These are phyloP conservation scores for Suillus variegatus DNA, from an alignment of 768 basidiomycete genomes.

Conservation along the genomic window DNA sequence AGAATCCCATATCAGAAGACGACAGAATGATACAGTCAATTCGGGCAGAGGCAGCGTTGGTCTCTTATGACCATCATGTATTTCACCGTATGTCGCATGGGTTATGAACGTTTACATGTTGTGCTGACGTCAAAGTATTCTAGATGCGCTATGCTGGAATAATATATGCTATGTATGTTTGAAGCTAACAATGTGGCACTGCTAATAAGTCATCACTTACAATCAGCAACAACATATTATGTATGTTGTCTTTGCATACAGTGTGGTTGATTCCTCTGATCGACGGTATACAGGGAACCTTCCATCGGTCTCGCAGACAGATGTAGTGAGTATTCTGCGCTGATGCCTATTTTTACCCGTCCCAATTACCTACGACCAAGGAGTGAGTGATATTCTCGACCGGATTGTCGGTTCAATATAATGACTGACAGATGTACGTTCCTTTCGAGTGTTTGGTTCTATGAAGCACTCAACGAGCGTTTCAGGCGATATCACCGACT, in stretches of 20 bases:
- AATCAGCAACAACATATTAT: neutral
- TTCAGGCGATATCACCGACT: slow-evolving; percentile 27
- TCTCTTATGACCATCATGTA: no score
- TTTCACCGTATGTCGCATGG: neutral
- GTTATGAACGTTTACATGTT: neutral
- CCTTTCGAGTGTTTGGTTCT: no score
- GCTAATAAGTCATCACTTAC: neutral
- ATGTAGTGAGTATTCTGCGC: neutral
- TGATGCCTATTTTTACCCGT: no score
- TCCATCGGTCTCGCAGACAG: neutral
- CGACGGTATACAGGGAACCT: neutral
- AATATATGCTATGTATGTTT: neutral
- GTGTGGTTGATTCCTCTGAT: neutral
- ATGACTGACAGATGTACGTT: no score
- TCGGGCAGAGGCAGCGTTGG: no score
- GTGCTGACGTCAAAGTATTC: neutral
- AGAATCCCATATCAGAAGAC: no score
- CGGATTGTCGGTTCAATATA: no score
- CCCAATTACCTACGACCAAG: no score
- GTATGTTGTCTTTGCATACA: neutral
- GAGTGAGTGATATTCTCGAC: no score
- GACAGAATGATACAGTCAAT: no score
- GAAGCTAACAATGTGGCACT: neutral
- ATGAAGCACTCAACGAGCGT: slow-evolving; percentile 20
- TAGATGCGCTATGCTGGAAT: neutral